Evolutionary conservation across 345 rosid species (phyloP).

Genomic region (Garcia nutans): DNA sequence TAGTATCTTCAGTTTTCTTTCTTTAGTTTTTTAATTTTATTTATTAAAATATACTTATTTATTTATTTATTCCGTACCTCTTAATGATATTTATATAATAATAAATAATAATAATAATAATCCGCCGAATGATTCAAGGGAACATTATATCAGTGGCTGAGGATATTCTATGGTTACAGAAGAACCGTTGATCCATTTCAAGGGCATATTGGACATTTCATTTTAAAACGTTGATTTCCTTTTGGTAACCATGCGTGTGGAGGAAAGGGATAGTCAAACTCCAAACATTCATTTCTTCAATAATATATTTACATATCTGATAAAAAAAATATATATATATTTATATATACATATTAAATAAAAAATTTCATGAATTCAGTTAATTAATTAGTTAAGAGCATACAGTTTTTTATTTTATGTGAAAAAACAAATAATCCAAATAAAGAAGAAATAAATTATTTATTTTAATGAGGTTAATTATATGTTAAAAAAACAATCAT

Average conservation of each 20-base stretch:
- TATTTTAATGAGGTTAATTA: too few relatives aligned
- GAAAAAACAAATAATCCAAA: too few relatives aligned
- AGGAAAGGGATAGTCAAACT: conserved; percentile 4
- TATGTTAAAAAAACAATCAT: too few relatives aligned
- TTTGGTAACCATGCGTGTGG: neutral
- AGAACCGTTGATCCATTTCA: conserved; percentile 18
- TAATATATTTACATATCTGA: too few relatives aligned
- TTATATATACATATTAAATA: too few relatives aligned
- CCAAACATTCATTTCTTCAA: neutral
- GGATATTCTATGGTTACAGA: neutral
- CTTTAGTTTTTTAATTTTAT: neutral
- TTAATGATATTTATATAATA: neutral
- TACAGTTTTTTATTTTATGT: too few relatives aligned
- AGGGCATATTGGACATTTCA: neutral
- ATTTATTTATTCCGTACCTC: too few relatives aligned
- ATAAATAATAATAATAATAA: neutral
- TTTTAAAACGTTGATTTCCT: neutral
- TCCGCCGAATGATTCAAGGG: conserved; percentile 20
- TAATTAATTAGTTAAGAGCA: too few relatives aligned
- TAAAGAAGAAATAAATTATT: too few relatives aligned
- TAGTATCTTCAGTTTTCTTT: neutral
- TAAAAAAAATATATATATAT: too few relatives aligned
- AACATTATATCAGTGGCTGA: neutral
- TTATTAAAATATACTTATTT: neutral
- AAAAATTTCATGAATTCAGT: too few relatives aligned